Base-by-base conservation (phyloP, 495 filamentous ascomycete species). In the Penicillium macrosclerotiorum region DNA sequence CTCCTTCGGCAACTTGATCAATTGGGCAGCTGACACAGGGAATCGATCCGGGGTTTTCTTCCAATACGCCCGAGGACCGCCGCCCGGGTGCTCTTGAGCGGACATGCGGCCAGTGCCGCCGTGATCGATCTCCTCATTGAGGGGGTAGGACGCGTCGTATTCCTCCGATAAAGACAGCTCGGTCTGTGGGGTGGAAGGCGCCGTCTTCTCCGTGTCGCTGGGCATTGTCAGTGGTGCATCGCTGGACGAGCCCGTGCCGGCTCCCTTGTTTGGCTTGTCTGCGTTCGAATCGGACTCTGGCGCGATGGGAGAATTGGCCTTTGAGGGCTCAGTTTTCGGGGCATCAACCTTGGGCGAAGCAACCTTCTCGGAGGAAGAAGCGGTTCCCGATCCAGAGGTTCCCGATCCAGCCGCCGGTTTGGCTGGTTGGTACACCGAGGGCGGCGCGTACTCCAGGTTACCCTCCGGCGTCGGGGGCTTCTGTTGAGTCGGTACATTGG, bases 1-100 rank as follows among this genome's bases (percentile, higher is more conserved):
- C 20, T 81, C 85, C 16, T 81, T 83, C 9, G 93, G 93, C 14
- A 97, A 74, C 33, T 72, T 72, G 55, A 94, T 90, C 39, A 94
- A 59, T 13, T 83, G 79, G 42, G 78, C 78, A 8, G 74, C 60
- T 13, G 83, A 74, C 5, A 96, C 64, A 2, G 90, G 89, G 66
- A 84, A 95, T 57, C 83, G 77, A 55, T 94, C 87, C 5, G 75
- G 73, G 30, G 77, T 71, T 55, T 83, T 86, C 51, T 69, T 59
- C 90, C 90, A 95, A 56, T 88, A 84, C 18, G 78, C 65, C 37
- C 56, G 23, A 57, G 50, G 26, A 8, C 49, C 57, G 24, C 59
- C 54, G 24, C 64, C 63, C n/a, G 68, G 60, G 22, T 63, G 54
- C 27, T 71, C 60, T 17, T 41, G 38, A 8, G 67, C 65, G 31